Conservation (phyloP, 305 asterid species). For the Nicotiana rustica region DNA sequence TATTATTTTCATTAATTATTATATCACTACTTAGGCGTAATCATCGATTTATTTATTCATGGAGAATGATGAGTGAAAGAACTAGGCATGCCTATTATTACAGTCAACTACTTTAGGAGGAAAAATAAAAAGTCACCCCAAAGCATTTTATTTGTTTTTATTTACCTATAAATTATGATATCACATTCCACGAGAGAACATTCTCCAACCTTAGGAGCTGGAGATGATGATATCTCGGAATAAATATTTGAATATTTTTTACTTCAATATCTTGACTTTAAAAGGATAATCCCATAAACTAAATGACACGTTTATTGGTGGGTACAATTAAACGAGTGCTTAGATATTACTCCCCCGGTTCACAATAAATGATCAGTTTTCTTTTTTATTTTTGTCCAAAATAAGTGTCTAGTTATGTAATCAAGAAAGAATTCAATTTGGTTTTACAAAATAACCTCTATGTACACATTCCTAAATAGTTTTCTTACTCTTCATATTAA, state of each 20-base stretch:
- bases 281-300: background rate
- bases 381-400: too few relatives aligned
- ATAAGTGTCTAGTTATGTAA: too few relatives aligned
- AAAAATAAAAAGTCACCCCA: background rate
- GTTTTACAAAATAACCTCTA: too few relatives aligned
- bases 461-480: too few relatives aligned
- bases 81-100: background rate
- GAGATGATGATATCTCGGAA: background rate
- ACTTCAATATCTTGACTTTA: background rate
- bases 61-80: background rate
- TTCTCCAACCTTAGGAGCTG: background rate
- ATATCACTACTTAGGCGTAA: too few relatives aligned
- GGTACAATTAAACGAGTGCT: background rate
- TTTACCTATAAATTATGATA: background rate
- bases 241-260: background rate
- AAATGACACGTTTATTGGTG: background rate
- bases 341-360: background rate
- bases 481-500: too few relatives aligned
- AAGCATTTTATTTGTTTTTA: background rate
- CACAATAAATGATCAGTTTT: too few relatives aligned
- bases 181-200: background rate
- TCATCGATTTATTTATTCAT: background rate
- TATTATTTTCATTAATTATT: too few relatives aligned
- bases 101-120: background rate
- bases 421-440: too few relatives aligned